Evolutionary conservation across 2,329 filamentous ascomycete species (phyloP).

Genomic region (Aspergillus viridinutans): DNA sequence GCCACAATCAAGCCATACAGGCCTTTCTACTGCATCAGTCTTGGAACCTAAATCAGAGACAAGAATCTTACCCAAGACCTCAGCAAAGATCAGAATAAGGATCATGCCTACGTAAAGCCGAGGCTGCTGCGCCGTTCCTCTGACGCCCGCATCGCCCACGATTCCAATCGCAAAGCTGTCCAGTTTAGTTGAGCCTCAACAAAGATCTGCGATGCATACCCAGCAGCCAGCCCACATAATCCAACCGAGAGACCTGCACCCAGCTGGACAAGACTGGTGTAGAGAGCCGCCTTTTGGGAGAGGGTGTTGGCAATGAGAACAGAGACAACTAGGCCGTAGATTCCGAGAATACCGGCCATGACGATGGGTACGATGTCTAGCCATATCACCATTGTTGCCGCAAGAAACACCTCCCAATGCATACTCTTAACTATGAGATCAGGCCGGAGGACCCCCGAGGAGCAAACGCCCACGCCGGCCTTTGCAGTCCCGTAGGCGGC

Average conservation of each 20-base stretch:
- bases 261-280: slow-evolving; percentile 79
- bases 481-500: slow-evolving; percentile 98
- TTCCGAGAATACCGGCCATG: slow-evolving; percentile 99
- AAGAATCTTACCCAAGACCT: slow-evolving; percentile 76
- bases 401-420: too few species aligned
- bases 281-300: slow-evolving; percentile 67
- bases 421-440: slow-evolving; percentile 99
- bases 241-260: slow-evolving; percentile 79
- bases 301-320: slow-evolving; percentile 80
- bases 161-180: slow-evolving; percentile 76
- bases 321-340: slow-evolving; percentile 90
- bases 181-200: slow-evolving; percentile 8
- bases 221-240: slow-evolving; percentile 76
- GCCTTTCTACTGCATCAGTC: too few species aligned
- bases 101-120: slow-evolving; percentile 93
- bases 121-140: slow-evolving; percentile 50
- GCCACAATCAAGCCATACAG: too few species aligned
- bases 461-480: slow-evolving; percentile 96
- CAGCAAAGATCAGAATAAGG: slow-evolving; percentile 98
- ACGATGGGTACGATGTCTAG: slow-evolving; percentile 98
- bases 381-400: too few species aligned
- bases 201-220: slow-evolving; percentile 29
- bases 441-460: slow-evolving; percentile 96
- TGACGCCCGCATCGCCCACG: slow-evolving; percentile 58
- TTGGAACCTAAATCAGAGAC: too few species aligned